Evolutionary conservation across 2,329 filamentous ascomycete genomes (phyloP).

Genomic region (Xylariaceae sp.): DNA sequence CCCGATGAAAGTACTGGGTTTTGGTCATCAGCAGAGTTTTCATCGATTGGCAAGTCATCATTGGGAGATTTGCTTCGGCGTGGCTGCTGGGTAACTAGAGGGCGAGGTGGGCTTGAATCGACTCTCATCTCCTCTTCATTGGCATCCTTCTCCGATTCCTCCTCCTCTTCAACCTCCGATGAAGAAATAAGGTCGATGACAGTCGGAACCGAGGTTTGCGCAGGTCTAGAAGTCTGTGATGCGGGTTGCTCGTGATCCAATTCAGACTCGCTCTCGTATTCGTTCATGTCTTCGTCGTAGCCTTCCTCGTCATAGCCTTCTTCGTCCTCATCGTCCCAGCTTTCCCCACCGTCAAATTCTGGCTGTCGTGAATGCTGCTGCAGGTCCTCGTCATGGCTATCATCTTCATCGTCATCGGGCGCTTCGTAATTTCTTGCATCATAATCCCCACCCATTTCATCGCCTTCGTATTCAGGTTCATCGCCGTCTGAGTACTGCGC

Average conservation of each 20-base stretch:
- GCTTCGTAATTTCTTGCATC: conserved; percentile 25
- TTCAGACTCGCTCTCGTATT: conserved; percentile 9
- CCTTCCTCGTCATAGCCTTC: conserved; percentile 10
- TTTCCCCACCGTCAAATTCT: conserved; percentile 24
- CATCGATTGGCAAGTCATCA: neutral
- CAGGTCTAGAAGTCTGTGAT: neutral
- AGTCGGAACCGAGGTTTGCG: conserved; percentile 3
- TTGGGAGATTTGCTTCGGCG: neutral
- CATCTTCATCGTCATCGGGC: conserved; percentile 29
- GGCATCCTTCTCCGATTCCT: conserved; percentile 1
- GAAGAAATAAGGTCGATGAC: conserved; percentile 20
- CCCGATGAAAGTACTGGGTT: too few relatives aligned
- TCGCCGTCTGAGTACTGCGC: conserved; percentile 25
- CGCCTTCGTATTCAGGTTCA: conserved; percentile 24
- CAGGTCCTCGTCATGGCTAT: conserved; percentile 26
- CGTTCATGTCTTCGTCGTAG: conserved; percentile 1
- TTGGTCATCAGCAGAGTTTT: too few relatives aligned
- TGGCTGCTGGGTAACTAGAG: too few relatives aligned
- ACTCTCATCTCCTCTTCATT: neutral
- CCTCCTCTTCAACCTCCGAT: conserved; percentile 18
- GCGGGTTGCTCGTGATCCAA: conserved; percentile 2
- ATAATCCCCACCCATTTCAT: conserved; percentile 29
- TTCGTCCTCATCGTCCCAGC: conserved; percentile 17
- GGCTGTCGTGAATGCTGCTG: conserved; percentile 20
- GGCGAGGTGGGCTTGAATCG: neutral